These are phyloP conservation scores for Colletotrichum sp. DNA, from an alignment of 2,329 filamentous ascomycete genomes.

Conservation along the genomic window DNA sequence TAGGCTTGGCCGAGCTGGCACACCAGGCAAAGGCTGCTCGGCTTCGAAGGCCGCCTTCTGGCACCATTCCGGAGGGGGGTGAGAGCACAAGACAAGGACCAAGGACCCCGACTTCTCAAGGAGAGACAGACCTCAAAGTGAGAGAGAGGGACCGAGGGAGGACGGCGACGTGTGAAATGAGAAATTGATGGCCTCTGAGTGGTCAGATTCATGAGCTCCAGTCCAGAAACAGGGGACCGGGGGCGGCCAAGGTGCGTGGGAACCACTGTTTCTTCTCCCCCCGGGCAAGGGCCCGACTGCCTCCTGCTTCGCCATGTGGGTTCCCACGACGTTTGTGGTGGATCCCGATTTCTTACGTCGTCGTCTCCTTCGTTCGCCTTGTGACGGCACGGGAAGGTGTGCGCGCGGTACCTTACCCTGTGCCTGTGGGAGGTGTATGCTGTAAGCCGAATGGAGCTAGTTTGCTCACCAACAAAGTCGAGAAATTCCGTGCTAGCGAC, in stretches of 20 bases:
- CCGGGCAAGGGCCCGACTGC: not conserved
- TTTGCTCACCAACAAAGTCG: not conserved
- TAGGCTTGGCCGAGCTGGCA: not conserved
- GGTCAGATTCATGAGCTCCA: slow-evolving; percentile 10
- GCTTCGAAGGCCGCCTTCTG: not conserved
- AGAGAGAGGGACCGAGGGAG: not conserved
- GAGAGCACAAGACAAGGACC: not conserved
- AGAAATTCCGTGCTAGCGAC: not conserved
- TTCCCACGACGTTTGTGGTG: not conserved
- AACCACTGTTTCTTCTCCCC: not conserved
- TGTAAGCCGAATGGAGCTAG: not conserved
- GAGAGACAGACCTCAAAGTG: not conserved
- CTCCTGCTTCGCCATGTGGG: not conserved
- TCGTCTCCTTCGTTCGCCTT: not conserved
- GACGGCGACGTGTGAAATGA: slow-evolving; percentile 12
- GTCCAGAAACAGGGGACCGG: not conserved
- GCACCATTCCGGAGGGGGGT: not conserved
- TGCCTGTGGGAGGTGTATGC: not conserved
- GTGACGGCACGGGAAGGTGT: not conserved
- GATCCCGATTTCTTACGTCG: not conserved
- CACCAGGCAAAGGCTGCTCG: not conserved
- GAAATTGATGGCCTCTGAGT: slow-evolving; percentile 17
- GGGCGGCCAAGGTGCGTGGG: not conserved
- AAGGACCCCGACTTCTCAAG: not conserved
- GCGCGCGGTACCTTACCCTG: not conserved